phyloP scores from a whole-genome alignment of 768 basidiomycete genomes.

The Gymnopilus dilepis region DNA sequence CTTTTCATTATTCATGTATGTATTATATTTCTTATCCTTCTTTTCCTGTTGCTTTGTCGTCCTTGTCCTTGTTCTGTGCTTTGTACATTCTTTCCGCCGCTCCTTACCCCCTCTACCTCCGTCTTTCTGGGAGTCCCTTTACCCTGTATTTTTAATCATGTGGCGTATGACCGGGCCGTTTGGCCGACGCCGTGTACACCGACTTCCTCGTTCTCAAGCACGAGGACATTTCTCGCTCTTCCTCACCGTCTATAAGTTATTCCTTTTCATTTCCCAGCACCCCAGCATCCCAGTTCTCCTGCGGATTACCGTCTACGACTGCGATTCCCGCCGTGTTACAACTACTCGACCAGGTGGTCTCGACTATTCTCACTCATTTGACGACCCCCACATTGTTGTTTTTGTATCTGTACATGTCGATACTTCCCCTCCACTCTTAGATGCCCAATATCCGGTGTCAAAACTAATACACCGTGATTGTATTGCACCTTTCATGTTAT shows the following conservation, averaged over 20 bases:
- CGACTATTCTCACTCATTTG: not conserved
- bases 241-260: not conserved
- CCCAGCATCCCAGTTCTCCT: slow-evolving; percentile 15
- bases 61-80: slow-evolving; percentile 5
- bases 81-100: slow-evolving; percentile 6
- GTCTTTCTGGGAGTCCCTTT: slow-evolving; percentile 2
- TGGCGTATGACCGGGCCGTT: slow-evolving; percentile 12
- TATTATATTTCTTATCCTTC: slow-evolving; percentile 23
- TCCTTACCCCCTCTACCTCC: not conserved
- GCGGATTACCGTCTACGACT: slow-evolving; percentile 5
- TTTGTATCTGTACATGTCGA: slow-evolving; percentile 25
- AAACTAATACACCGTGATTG: slow-evolving; percentile 30
- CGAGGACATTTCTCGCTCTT: slow-evolving; percentile 1
- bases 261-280: not conserved
- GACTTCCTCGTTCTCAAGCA: slow-evolving; percentile 7
- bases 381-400: slow-evolving; percentile 13
- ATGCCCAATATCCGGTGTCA: slow-evolving; percentile 31
- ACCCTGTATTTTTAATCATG: slow-evolving; percentile 19
- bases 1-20: slow-evolving; percentile 32
- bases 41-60: not conserved
- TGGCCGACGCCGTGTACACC: not conserved
- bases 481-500: too few species aligned
- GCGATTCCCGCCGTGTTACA: not conserved
- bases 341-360: not conserved
- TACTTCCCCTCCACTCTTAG: slow-evolving; percentile 16